A percentile compares a stretch with the other conserved stretches of the same genome.
phyloP scores from a whole-genome alignment of 306 rosid species.

The Citrullus colocynthis region DNA sequence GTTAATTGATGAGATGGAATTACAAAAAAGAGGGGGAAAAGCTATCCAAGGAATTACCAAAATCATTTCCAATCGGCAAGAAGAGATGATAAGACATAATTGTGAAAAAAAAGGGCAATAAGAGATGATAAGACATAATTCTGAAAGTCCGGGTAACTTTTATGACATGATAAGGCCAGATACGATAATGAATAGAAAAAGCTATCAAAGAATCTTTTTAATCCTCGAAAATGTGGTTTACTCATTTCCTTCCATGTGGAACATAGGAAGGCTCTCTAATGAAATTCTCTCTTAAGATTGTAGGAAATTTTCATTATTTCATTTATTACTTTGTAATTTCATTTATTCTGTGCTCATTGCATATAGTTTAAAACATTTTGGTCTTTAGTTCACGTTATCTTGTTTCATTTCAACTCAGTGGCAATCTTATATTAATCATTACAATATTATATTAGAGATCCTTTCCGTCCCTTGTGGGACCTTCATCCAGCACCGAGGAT shows the following conservation, averaged over 20 bases:
- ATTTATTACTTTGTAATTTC: not conserved
- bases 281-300: not conserved
- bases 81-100: not conserved
- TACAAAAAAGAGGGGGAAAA: not conserved
- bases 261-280: not conserved
- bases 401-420: not conserved
- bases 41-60: not conserved
- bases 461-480: constrained; percentile 74
- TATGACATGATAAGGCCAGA: not conserved
- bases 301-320: not conserved
- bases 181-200: not conserved
- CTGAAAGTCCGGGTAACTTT: not conserved
- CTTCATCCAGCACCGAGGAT: constrained; percentile 51
- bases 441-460: constrained; percentile 28
- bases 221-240: not conserved
- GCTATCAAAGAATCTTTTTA: not conserved
- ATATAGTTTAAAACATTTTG: not conserved
- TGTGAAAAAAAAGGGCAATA: not conserved
- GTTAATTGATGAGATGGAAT: not conserved
- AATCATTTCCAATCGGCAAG: not conserved
- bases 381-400: not conserved
- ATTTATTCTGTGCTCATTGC: not conserved
- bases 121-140: not conserved
- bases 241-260: not conserved
- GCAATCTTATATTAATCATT: not conserved